These are phyloP conservation scores for Rhynchosporium agropyri DNA, from an alignment of 2,329 filamentous ascomycete species.

Conservation along the genomic window DNA sequence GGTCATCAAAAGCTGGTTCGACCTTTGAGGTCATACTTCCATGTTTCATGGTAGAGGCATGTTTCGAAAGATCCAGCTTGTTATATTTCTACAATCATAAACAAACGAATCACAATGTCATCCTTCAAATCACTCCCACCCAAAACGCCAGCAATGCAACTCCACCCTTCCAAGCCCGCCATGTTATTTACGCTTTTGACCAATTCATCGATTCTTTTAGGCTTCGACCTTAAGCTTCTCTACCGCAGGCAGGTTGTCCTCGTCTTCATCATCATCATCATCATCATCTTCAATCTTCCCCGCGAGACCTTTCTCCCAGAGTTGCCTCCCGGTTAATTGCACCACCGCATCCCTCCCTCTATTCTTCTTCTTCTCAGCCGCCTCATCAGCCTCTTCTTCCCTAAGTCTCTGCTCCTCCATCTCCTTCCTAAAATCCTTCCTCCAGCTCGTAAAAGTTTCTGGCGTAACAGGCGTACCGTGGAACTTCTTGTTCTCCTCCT, in stretches of 20 bases:
- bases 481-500: conserved; percentile 96
- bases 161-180: conserved; percentile 21
- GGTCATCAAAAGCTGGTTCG: neutral
- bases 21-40: neutral
- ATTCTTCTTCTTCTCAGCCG: conserved; percentile 81
- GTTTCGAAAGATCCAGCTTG: neutral
- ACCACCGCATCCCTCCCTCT: conserved; percentile 73
- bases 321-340: conserved; percentile 71
- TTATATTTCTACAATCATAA: conserved; percentile 1
- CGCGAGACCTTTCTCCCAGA: conserved; percentile 76
- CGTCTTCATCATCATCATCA: conserved; percentile 64
- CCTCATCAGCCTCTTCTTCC: conserved; percentile 74
- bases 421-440: conserved; percentile 75
- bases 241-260: conserved; percentile 57
- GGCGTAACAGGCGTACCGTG: conserved; percentile 87
- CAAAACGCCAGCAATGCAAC: conserved; percentile 40
- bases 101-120: conserved; percentile 7
- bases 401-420: conserved; percentile 71
- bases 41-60: neutral
- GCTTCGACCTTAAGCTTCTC: conserved; percentile 72
- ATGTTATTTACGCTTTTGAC: conserved; percentile 26
- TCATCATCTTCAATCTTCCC: conserved; percentile 68
- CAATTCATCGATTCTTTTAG: conserved; percentile 21
- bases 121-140: neutral
- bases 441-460: conserved; percentile 84